phyloP scores from a whole-genome alignment of 164 flowering plant species.

The Chloranthus sessilifolius region DNA sequence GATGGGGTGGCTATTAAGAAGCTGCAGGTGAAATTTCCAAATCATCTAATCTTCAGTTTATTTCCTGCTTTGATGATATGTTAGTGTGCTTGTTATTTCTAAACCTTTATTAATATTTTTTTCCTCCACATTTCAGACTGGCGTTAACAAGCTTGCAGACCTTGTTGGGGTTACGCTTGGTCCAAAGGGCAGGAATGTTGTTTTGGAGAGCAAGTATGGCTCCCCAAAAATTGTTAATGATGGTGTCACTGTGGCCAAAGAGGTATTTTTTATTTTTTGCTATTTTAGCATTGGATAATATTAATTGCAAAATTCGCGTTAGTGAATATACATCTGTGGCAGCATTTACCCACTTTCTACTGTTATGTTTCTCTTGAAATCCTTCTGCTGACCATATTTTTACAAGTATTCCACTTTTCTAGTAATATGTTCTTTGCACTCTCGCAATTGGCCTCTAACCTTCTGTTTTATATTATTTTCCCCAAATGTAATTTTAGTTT shows the following conservation, averaged over 20 bases:
- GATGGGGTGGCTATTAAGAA: constrained; percentile 89
- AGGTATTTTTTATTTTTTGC: constrained; percentile 43
- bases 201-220: constrained; percentile 96
- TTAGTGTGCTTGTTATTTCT: background rate
- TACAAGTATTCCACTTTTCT: too few relatives aligned
- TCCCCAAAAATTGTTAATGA: constrained; percentile 97
- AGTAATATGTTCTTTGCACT: too few relatives aligned
- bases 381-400: too few relatives aligned
- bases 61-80: background rate
- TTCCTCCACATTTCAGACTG: constrained; percentile 45
- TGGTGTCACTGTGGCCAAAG: constrained; percentile 96
- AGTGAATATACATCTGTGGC: too few relatives aligned
- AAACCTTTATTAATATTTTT: too few relatives aligned
- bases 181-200: constrained; percentile 97
- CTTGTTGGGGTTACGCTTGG: constrained; percentile 98
- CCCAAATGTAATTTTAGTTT: too few relatives aligned
- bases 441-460: too few relatives aligned
- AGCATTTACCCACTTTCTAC: too few relatives aligned
- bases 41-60: background rate
- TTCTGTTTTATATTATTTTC: too few relatives aligned
- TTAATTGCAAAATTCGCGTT: too few relatives aligned
- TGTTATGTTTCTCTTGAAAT: too few relatives aligned
- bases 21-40: constrained; percentile 55
- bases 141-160: constrained; percentile 98
- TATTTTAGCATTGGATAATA: too few relatives aligned